Base-by-base conservation (phyloP, 2,329 filamentous ascomycete species). In the Arthrobotrys iridis region DNA sequence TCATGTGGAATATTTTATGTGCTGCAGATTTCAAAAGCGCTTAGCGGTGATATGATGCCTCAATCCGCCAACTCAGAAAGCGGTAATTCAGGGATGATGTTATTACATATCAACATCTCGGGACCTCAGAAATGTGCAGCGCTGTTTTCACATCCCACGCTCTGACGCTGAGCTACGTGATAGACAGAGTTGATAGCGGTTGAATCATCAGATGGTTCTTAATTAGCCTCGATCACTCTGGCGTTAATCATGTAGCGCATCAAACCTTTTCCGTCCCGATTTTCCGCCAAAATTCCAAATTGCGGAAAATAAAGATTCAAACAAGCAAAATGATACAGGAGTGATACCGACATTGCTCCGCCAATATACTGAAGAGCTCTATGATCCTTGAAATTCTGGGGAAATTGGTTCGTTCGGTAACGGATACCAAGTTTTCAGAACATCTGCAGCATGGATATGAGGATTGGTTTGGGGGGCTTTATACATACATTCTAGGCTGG, bases 1-100 rank as follows among this genome's bases (percentile, higher is more conserved):
- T 70, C 65, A 60, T 70, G 65, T 70, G 65, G 52, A 11, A 30
- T 15, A 28, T 13, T 59, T 30, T 11, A 20, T 40, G n/a, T 20
- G 50, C 28, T 55, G 30, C 50, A 55, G 55, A 43, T 41, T 10
- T 22, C 5, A 43, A 43, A 15, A 15, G 11, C 33, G 20, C 55
- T 41, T 22, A 59, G 55, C 13, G n/a, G 55, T 35, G 46, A 35
- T 15, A 33, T 35, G 50, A 55, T 7, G n/a, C n/a, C n/a, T n/a
- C n/a, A n/a, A n/a, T 55, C 24, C 48, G 28, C 48, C 48, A 55
- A 35, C 28, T 35, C 30, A 37, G 50, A 55, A 37, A 37, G 24
- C 30, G 50, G 50, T 55, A 37, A 20, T 55, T 55, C 28, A 55
- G 30, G 30, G 18, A 24, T 55, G n/a, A n/a, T 33, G 28, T 37